Evolutionary conservation across 768 basidiomycete species (phyloP), one percentile per base, ranked within the genome.

Genomic region (Termitomyces sp.): DNA sequence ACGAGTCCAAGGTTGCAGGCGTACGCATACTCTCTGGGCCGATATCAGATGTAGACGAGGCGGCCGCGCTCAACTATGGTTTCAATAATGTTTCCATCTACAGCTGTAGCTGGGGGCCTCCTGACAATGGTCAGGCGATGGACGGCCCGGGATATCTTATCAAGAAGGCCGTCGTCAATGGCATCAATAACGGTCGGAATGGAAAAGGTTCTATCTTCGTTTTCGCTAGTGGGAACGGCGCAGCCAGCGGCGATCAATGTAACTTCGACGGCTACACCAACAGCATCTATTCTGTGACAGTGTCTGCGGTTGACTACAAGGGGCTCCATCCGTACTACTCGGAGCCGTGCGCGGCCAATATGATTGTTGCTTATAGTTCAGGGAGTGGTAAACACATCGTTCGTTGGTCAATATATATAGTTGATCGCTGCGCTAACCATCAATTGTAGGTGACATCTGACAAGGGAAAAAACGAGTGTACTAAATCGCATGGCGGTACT

Each of bases 261-360:
- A 99, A 99, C 70, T 98, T 99, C 67, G 96, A 98, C 64, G 97
- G 97, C 7, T 99, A 99, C 70, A 99, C 97, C 13, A 99, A 99
- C 69, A 92, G 90, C 66, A 95, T 98, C 58, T 98, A 92, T 73
- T 92, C 91, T 7, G 85, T 99, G 44, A 99, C 97, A 0, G 93
- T 99, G 30, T 87, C 94, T n/a, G 92, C 97, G 0, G 80, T 98
- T 58, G 97, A 98, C 66, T 85, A 88, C 70, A 91, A 92, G 68
- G 96, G 94, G 16, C 73, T 94, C 33, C 97, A 97, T 67, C 97
- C 97, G 14, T 93, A 91, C 68, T 98, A 99, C 65, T 98, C 96
- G 4, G 97, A 99, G 71, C 75, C 93, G n/a, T 99, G 97, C 66
- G 88, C 96, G 6, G 97, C 97, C 2, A 98, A 98, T 72, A 87